Evolutionary conservation across 2,329 filamentous ascomycete species (phyloP).

Genomic region (Fusarium verticillioides): DNA sequence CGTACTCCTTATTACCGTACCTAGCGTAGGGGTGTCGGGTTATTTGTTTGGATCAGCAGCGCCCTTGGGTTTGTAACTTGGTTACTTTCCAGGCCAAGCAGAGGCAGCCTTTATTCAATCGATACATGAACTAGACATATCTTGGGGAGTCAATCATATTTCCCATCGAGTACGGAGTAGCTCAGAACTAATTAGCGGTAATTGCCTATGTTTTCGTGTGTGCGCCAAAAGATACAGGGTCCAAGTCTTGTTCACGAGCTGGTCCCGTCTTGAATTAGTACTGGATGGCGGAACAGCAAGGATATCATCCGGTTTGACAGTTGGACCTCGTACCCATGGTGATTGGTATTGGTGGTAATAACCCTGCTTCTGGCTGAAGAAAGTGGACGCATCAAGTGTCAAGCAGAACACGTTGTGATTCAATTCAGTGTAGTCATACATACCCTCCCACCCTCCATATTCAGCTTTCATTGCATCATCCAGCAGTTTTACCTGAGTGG

Average conservation of each 20-base stretch:
- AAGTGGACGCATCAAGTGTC: neutral
- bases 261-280: conserved; percentile 30
- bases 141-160: neutral
- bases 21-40: neutral
- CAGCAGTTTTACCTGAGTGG: neutral
- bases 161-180: neutral
- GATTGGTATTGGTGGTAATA: neutral
- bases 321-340: conserved; percentile 7
- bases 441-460: conserved; percentile 9
- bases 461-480: conserved; percentile 16
- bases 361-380: neutral
- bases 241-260: conserved; percentile 38
- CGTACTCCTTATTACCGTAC: conserved; percentile 3
- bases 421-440: conserved; percentile 11
- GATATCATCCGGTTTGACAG: conserved; percentile 34
- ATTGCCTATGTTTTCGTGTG: conserved; percentile 18
- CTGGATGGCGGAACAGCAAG: conserved; percentile 35
- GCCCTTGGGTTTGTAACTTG: neutral
- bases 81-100: neutral
- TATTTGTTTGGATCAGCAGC: neutral
- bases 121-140: neutral
- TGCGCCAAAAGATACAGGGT: conserved; percentile 32
- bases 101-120: neutral
- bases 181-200: conserved; percentile 9
- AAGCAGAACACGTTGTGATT: conserved; percentile 25